phyloP scores from a whole-genome alignment of 2,329 filamentous ascomycete genomes.

The Thermoascus crustaceus region DNA sequence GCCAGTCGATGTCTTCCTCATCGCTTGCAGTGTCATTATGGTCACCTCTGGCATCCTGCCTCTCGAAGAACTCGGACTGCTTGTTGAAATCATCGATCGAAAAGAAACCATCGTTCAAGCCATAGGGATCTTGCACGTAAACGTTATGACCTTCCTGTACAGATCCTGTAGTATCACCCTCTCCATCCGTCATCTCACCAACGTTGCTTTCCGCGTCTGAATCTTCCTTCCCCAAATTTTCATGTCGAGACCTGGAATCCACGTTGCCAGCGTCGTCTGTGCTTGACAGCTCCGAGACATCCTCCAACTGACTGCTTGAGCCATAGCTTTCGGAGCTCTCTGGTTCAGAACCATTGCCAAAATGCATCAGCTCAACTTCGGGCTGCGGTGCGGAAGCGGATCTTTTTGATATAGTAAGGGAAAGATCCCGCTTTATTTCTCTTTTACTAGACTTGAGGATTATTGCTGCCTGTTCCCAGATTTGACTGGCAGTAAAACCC shows the following conservation, averaged over 20 bases:
- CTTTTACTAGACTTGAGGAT: conserved; percentile 61
- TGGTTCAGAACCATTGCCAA: too few relatives aligned
- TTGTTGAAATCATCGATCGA: conserved; percentile 97
- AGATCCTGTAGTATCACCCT: conserved; percentile 18
- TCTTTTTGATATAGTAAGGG: conserved; percentile 24
- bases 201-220: conserved; percentile 7
- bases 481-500: conserved; percentile 78
- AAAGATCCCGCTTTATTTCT: conserved; percentile 44
- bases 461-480: conserved; percentile 87
- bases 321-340: too few relatives aligned
- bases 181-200: conserved; percentile 8
- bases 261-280: conserved; percentile 10
- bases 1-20: conserved; percentile 79
- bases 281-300: too few relatives aligned
- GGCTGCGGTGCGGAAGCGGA: too few relatives aligned
- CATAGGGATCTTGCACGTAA: conserved; percentile 65
- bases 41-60: conserved; percentile 71
- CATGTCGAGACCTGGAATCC: conserved; percentile 8
- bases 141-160: conserved; percentile 40
- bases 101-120: conserved; percentile 96
- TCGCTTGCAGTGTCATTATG: conserved; percentile 66
- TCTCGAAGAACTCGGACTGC: conserved; percentile 81
- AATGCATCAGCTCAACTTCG: too few relatives aligned
- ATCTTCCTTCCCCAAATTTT: conserved; percentile 7
- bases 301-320: too few relatives aligned